phyloP scores from a whole-genome alignment of 495 filamentous ascomycete genomes.

The Penicillium cosmopolitanum region DNA sequence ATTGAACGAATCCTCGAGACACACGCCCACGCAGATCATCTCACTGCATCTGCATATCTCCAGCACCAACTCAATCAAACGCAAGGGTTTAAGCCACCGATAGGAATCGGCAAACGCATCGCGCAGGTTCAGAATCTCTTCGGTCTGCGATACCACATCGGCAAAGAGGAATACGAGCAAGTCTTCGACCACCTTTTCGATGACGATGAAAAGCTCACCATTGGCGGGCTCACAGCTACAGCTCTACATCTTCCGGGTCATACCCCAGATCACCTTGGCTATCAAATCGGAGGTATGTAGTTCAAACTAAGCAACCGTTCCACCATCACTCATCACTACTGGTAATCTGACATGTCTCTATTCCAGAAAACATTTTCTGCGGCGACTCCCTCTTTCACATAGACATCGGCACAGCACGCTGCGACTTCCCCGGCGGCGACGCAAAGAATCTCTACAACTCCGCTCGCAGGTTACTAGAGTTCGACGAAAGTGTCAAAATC shows the following conservation, averaged over 20 bases:
- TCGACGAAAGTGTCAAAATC: constrained; percentile 49
- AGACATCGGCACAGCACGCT: constrained; percentile 62
- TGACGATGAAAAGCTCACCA: constrained; percentile 54
- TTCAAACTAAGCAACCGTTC: too few species aligned
- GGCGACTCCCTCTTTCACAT: constrained; percentile 64
- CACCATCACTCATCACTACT: too few species aligned
- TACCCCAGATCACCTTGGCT: constrained; percentile 65
- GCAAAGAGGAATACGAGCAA: constrained; percentile 37
- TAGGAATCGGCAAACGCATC: constrained; percentile 61
- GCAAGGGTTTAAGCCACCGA: constrained; percentile 32
- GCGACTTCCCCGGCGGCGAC: constrained; percentile 63
- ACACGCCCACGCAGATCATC: constrained; percentile 65
- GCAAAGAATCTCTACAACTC: constrained; percentile 50
- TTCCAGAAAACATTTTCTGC: constrained; percentile 57
- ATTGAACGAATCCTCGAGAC: constrained; percentile 59
- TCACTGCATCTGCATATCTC: constrained; percentile 61
- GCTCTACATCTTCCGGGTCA: constrained; percentile 63
- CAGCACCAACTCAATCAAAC: constrained; percentile 42
- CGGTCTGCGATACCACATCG: constrained; percentile 50
- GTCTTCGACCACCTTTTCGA: constrained; percentile 58
- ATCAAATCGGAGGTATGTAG: constrained; percentile 51
- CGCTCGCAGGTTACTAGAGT: constrained; percentile 44
- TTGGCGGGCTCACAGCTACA: constrained; percentile 51
- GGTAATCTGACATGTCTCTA: background rate
- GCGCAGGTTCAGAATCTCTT: constrained; percentile 53